Conservation (phyloP, 768 basidiomycete genomes). For the Tylopilus subfusipes region DNA sequence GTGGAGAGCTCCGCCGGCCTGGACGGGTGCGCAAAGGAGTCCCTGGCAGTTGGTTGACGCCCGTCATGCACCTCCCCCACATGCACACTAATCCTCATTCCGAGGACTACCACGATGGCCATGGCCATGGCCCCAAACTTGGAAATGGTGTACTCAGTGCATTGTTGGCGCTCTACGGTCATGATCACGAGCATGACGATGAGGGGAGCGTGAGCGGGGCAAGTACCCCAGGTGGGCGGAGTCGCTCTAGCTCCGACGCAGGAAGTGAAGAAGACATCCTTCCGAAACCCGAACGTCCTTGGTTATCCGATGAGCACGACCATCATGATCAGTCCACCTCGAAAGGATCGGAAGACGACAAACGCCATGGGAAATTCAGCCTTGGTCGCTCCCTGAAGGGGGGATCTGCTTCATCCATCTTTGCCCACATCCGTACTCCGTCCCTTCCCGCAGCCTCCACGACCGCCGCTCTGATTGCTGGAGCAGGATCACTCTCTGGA, state of each 20-base stretch:
- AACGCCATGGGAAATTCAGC: background rate
- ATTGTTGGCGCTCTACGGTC: slow-evolving; percentile 58
- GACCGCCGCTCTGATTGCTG: slow-evolving; percentile 62
- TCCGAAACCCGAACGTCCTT: slow-evolving; percentile 17
- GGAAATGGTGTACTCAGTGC: slow-evolving; percentile 62
- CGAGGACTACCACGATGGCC: slow-evolving; percentile 3
- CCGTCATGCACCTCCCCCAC: slow-evolving; percentile 1
- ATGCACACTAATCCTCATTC: slow-evolving; percentile 2
- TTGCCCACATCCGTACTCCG: slow-evolving; percentile 16
- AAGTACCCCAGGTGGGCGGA: slow-evolving; percentile 18
- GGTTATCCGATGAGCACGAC: slow-evolving; percentile 14
- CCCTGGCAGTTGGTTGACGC: slow-evolving; percentile 19
- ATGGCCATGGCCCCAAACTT: slow-evolving; percentile 10
- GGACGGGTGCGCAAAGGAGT: slow-evolving; percentile 14
- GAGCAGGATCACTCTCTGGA: slow-evolving; percentile 62
- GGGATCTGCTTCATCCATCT: slow-evolving; percentile 27
- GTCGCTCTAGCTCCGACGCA: slow-evolving; percentile 20
- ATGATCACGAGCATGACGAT: slow-evolving; percentile 30
- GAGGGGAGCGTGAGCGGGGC: slow-evolving; percentile 21
- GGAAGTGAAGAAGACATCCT: slow-evolving; percentile 20
- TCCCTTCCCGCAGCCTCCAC: slow-evolving; percentile 20
- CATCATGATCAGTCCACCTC: slow-evolving; percentile 1
- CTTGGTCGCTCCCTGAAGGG: slow-evolving; percentile 20
- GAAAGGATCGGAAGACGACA: background rate
- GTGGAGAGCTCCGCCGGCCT: slow-evolving; percentile 3